Base-by-base conservation (phyloP, 441 rosid genomes). In the Hura crepitans region DNA sequence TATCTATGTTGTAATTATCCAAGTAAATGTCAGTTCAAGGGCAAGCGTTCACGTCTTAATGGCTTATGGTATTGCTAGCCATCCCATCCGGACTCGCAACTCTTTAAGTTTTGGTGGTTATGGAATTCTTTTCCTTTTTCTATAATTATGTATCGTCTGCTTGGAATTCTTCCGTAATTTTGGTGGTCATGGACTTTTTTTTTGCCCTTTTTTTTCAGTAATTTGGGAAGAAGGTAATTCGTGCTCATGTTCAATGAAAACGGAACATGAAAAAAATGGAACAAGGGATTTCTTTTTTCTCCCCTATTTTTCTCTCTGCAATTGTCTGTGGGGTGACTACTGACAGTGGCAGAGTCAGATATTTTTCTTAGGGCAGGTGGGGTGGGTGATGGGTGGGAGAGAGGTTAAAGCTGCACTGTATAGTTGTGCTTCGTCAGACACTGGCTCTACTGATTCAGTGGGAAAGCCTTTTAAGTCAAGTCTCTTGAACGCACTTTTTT, bases 401-500 rank as follows among this genome's bases (percentile, higher is more conserved):
- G 68, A 39, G 39, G 53, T 50, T 57, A 62, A 70, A 73, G 51
- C 68, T 18, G 43, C 51, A 61, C 55, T 12, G 57, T 59, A 13
- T 47, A 28, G 71, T 22, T 56, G 30, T 23, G 50, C 65, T 51
- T 72, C 50, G 39, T 33, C n/a, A n/a, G n/a, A n/a, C 51, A 69
- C 78, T 68, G 77, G 60, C 46, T n/a, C n/a, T 39, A 43, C 66
- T 70, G 59, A 62, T 66, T 67, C 56, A 30, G 61, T 64, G 72
- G 37, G 37, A 54, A 43, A 66, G 69, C 55, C 76, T 30, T 75
- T 69, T 28, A 39, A 62, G 74, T 66, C 50, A 51, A 45, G 72
- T 70, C 68, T 69, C 58, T 15, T 33, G 15, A 65, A 45, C 63
- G 15, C 27, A 15, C 45, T 39, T 53, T 68, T 25, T 51, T 42